Evolutionary conservation across 2,329 filamentous ascomycete species (phyloP).

Genomic region (Cercospora zeina): DNA sequence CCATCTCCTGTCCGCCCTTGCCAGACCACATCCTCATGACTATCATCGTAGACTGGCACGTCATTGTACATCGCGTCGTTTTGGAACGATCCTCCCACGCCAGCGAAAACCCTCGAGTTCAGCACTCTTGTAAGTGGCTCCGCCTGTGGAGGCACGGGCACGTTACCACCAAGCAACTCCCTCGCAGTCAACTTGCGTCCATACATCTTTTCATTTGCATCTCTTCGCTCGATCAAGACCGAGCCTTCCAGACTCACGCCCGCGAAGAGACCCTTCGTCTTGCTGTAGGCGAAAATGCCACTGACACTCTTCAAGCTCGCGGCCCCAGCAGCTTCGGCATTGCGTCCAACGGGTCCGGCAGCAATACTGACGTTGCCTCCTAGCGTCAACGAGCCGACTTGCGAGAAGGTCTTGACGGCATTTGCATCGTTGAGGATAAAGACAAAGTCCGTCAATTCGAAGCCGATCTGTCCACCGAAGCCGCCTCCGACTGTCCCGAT

Average conservation of each 20-base stretch:
- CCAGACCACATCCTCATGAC: constrained; percentile 81
- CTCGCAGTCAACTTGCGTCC: constrained; percentile 76
- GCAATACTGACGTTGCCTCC: constrained; percentile 96
- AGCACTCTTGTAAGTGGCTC: constrained; percentile 81
- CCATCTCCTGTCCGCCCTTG: constrained; percentile 71
- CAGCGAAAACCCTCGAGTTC: constrained; percentile 80
- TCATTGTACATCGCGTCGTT: constrained; percentile 82
- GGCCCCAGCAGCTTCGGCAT: constrained; percentile 92
- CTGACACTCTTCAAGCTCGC: constrained; percentile 86
- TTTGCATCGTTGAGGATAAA: constrained; percentile 93
- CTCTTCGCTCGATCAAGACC: constrained; percentile 88
- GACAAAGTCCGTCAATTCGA: constrained; percentile 90
- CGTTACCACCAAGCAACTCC: constrained; percentile 75
- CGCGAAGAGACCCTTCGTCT: constrained; percentile 95
- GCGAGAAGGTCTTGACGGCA: constrained; percentile 91
- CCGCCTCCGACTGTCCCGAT: constrained; percentile 79
- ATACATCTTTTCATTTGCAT: constrained; percentile 97
- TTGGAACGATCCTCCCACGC: constrained; percentile 52
- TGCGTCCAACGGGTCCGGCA: constrained; percentile 88
- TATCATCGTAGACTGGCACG: constrained; percentile 80
- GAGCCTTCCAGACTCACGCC: constrained; percentile 93
- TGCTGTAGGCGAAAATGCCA: constrained; percentile 94
- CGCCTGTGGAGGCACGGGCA: constrained; percentile 77
- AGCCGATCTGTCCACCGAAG: constrained; percentile 82
- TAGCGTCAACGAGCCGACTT: constrained; percentile 85